Evolutionary conservation across 495 filamentous ascomycete genomes (phyloP).

Genomic region (Rusavskia elegans): DNA sequence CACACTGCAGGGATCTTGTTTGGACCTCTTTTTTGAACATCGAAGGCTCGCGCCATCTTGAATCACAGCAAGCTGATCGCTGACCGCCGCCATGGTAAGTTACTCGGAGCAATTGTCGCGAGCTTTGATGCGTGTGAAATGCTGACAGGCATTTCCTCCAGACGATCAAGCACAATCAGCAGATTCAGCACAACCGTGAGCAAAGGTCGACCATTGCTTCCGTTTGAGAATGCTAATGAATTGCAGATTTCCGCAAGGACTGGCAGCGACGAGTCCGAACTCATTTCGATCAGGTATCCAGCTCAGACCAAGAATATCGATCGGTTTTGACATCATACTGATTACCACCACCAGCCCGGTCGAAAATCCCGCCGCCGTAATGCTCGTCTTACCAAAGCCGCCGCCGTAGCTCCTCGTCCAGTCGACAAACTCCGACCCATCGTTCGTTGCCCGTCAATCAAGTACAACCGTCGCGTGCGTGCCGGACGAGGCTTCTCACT

Average conservation of each 20-base stretch:
- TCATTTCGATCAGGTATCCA: conserved; percentile 97
- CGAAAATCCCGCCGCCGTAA: conserved; percentile 82
- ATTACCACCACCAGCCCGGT: conserved; percentile 47
- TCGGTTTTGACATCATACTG: not conserved
- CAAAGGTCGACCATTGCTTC: conserved; percentile 12
- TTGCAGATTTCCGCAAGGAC: conserved; percentile 96
- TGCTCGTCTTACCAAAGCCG: conserved; percentile 81
- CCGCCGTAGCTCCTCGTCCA: conserved; percentile 83
- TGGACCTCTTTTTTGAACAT: conserved; percentile 8
- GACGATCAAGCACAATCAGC: conserved; percentile 99
- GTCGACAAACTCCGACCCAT: conserved; percentile 93
- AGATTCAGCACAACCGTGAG: conserved; percentile 94
- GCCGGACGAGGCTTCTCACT: conserved; percentile 95
- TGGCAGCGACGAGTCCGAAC: conserved; percentile 96
- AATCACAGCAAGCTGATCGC: conserved; percentile 38
- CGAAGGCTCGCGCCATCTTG: conserved; percentile 15
- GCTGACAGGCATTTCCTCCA: conserved; percentile 9
- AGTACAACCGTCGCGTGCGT: conserved; percentile 97
- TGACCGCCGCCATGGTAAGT: conserved; percentile 51
- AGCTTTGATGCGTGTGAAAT: not conserved
- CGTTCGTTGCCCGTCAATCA: conserved; percentile 86
- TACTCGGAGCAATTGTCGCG: conserved; percentile 3
- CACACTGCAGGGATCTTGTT: not conserved
- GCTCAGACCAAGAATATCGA: conserved; percentile 12
- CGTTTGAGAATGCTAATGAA: conserved; percentile 10